Evolutionary conservation across 306 rosid genomes (phyloP).

Genomic region (Geum urbanum): DNA sequence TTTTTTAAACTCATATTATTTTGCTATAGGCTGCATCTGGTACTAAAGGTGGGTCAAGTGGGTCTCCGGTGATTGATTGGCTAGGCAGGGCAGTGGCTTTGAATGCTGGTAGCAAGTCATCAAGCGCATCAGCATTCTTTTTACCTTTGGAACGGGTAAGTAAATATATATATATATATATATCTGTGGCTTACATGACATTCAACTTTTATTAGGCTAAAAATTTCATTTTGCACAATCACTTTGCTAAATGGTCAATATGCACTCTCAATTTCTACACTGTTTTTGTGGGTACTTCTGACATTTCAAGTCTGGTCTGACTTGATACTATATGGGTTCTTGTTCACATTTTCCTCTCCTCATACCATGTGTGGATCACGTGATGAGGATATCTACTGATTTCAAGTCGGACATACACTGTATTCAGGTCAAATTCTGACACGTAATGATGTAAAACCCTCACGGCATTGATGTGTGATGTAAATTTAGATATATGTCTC

Average conservation of each 20-base stretch:
- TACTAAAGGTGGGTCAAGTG: conserved; percentile 98
- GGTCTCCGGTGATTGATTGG: conserved; percentile 96
- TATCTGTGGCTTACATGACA: neutral
- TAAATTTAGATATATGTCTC: neutral
- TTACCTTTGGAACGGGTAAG: conserved; percentile 86
- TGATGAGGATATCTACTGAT: neutral
- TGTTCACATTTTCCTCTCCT: neutral
- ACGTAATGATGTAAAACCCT: neutral
- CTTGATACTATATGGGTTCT: neutral
- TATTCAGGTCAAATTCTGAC: neutral
- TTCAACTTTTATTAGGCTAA: neutral
- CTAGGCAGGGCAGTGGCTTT: conserved; percentile 91
- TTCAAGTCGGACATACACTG: neutral
- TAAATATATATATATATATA: conserved; percentile 31
- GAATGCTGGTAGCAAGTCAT: conserved; percentile 97
- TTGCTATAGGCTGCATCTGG: conserved; percentile 92
- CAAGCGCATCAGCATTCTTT: conserved; percentile 92
- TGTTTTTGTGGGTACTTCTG: neutral
- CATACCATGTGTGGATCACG: neutral
- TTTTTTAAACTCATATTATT: neutral
- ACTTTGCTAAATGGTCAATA: neutral
- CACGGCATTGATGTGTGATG: neutral
- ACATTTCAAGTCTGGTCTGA: neutral
- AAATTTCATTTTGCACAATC: neutral
- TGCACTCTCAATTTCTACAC: neutral